Base-by-base conservation (phyloP, 2,329 filamentous ascomycete species). In the Fusarium verticillioides region DNA sequence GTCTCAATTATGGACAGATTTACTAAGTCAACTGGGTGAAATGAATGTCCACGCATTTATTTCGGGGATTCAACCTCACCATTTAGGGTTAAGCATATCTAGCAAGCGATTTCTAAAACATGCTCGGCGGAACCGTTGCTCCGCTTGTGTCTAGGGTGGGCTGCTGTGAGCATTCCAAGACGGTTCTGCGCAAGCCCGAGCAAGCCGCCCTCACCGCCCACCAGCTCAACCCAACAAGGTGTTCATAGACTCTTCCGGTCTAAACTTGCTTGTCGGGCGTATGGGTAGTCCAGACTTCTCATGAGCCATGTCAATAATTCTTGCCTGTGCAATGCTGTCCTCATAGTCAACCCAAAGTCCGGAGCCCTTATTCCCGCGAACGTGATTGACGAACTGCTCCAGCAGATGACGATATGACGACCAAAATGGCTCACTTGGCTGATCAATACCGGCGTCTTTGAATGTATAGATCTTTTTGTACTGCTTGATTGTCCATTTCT, bases 281-380 rank as follows among this genome's bases (percentile, higher is more conserved):
- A 42, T 7, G 4, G 36, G 36, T 2, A 56, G 12, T 10, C 28
- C 47, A 3, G 28, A 54, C 11, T 60, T 60, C 2, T 42, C 36
- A 15, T 56, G 56, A 8, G 46, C 58, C 58, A 56, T 60, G 7
- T 42, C 58, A 4, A 60, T 56, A 46, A 60, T 56, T 30, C 5
- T 60, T 6, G 46, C 58, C 6, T 56, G 58, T 0, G 58, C 58
- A 28, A 56, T 15, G 7, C 60, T 62, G 18, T 62, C 40, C n/a
- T 34, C 58, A 7, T 18, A 4, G 28, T 15, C 18, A 15, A 60
- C 28, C 58, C 58, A 60, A 0, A 28, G 36, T 16, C 36, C 36
- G 5, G 36, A 60, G 6, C 36, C 46, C 1, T 40, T 5, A 2
- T 15, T 15, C 1, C 52, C n/a, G 6, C 26, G 34, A 62, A 62